These are phyloP conservation scores for Beauveria pseudobassiana DNA, from an alignment of 2,329 filamentous ascomycete species.

Conservation along the genomic window DNA sequence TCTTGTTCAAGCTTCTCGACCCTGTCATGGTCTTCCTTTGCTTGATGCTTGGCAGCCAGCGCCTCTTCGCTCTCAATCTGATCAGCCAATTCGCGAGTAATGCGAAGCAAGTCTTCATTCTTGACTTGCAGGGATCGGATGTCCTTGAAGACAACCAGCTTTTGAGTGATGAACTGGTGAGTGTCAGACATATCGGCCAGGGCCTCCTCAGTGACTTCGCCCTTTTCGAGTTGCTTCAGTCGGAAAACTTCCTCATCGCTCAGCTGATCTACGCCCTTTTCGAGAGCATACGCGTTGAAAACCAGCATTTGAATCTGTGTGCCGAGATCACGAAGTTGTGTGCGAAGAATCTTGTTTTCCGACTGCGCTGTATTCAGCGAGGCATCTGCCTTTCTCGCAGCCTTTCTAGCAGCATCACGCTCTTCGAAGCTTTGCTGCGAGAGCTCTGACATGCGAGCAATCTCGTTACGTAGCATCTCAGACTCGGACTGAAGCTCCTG, in stretches of 20 bases:
- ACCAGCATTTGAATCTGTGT: conserved; percentile 86
- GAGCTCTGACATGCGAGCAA: conserved; percentile 76
- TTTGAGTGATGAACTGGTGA: conserved; percentile 80
- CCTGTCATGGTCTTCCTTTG: conserved; percentile 59
- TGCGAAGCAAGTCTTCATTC: conserved; percentile 75
- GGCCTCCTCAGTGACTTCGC: conserved; percentile 64
- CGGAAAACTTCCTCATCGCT: conserved; percentile 65
- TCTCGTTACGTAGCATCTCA: conserved; percentile 69
- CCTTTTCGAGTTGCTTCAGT: conserved; percentile 68
- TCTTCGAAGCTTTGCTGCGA: conserved; percentile 77
- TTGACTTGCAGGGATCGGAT: conserved; percentile 78
- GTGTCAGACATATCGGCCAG: conserved; percentile 74
- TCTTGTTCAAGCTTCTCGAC: conserved; percentile 66
- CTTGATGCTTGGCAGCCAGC: conserved; percentile 54
- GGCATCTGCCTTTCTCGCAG: conserved; percentile 70
- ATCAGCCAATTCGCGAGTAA: conserved; percentile 77
- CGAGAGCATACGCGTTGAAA: conserved; percentile 74
- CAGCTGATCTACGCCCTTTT: conserved; percentile 69
- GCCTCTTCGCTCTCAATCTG: conserved; percentile 90
- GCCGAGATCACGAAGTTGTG: conserved; percentile 82
- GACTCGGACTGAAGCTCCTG: conserved; percentile 79
- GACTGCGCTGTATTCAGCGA: conserved; percentile 55
- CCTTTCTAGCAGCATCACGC: conserved; percentile 70
- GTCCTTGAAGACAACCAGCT: conserved; percentile 83
- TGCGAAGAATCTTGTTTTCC: conserved; percentile 72